Base-by-base conservation (phyloP, 208 protist genomes). In the Leishmania braziliensis region DNA sequence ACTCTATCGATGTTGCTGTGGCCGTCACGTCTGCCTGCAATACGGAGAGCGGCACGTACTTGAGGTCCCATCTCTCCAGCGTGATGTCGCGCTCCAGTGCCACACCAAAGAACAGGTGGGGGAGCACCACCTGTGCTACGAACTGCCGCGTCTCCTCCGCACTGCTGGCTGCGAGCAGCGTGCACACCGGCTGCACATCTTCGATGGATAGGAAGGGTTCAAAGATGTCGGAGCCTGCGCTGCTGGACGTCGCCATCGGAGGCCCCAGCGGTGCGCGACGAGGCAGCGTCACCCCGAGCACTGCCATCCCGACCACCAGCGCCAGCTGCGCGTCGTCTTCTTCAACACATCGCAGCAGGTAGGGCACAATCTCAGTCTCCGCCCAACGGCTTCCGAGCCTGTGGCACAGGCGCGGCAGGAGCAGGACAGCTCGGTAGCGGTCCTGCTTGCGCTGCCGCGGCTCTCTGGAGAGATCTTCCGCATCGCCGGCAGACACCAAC, bases 291-390 rank as follows among this genome's bases (percentile, higher is more conserved):
- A 95, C 81, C 3, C 90, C 89, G 0, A 95, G 84, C 58, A 97
- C 75, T 14, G 88, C 84, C 48, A 97, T 69, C 23, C 86, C 89
- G 1, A 85, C 84, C 18, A 84, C 86, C 77, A 95, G 88, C 53
- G 87, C 80, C 48, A 97, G 86, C 77, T 88, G 77, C n/a, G 86
- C 56, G 70, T 95, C 94, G 3, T 95, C 92, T 82, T 97, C 94
- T 78, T 95, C 89, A 0, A 91, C 66, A 72, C 92, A 94, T n/a
- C 94, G 92, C 51, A 95, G 76, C 0, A 97, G 74, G 70, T 94
- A 97, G 4, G 90, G 89, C n/a, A 94, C 80, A 46, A 95, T 84
- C 84, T 95, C 92, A 50, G 83, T 75, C 62, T 77, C 69, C 58
- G 79, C 80, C 91, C 93, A 95, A 39, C 86, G 84, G 23, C 75